Percentiles rank a stretch among this genome's conserved stretches.
Conservation (phyloP, 495 filamentous ascomycete genomes). For the Aspergillus conjunctus region DNA sequence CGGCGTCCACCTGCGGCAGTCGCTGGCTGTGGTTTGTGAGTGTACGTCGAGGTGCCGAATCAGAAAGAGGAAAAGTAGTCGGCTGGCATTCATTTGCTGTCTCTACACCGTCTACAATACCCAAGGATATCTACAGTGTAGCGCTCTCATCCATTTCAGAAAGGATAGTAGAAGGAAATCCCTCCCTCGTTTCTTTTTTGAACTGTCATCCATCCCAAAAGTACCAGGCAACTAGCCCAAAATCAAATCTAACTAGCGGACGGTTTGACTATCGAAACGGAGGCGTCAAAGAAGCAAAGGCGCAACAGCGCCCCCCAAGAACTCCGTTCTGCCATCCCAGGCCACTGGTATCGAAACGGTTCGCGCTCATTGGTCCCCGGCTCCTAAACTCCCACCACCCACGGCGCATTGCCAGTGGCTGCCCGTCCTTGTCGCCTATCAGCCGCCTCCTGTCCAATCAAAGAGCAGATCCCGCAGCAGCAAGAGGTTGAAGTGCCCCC, state of each 20-base stretch:
- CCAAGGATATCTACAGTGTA: neutral
- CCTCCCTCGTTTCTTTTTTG: too few species aligned
- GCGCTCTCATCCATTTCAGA: neutral
- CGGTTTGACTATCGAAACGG: neutral
- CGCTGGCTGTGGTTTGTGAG: too few species aligned
- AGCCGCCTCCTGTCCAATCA: neutral
- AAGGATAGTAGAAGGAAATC: neutral
- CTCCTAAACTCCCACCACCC: constrained; percentile 1
- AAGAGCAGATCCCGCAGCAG: neutral
- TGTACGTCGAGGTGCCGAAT: too few species aligned
- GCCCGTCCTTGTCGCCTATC: neutral
- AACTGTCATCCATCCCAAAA: neutral
- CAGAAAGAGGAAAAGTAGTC: too few species aligned
- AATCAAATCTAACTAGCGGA: neutral
- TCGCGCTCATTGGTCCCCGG: constrained; percentile 4
- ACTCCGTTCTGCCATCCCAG: constrained; percentile 4
- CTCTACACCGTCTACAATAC: neutral
- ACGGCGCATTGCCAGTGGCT: constrained; percentile 5
- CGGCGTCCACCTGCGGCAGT: neutral
- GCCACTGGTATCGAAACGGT: neutral
- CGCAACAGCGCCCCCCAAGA: neutral
- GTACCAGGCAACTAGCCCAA: neutral
- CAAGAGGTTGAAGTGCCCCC: too few species aligned
- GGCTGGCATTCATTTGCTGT: too few species aligned
- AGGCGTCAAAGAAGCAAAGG: neutral